Conservation (phyloP, 148 eudicot species). For the Fallopia convolvulus region DNA sequence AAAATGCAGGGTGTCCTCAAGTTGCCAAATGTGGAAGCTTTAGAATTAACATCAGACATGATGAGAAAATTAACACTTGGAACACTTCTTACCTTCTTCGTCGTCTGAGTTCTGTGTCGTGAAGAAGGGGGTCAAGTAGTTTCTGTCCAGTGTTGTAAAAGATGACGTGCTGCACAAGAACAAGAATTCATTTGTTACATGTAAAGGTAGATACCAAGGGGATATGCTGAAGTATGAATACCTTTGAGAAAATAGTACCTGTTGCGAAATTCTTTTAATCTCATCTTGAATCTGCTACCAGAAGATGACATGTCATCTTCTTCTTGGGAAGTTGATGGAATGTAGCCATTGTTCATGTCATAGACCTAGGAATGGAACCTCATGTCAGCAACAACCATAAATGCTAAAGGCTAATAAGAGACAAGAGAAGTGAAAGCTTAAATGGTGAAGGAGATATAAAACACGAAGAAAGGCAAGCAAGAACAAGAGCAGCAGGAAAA, state of each 20-base stretch:
- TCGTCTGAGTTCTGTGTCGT: slow-evolving; percentile 84
- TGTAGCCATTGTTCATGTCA: slow-evolving; percentile 57
- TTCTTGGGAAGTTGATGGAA: slow-evolving; percentile 58
- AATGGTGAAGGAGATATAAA: neutral
- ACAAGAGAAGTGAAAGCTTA: slow-evolving; percentile 12
- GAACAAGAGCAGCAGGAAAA: neutral
- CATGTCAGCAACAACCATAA: neutral
- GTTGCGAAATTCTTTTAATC: slow-evolving; percentile 77
- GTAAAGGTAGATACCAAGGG: neutral
- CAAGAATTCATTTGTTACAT: neutral
- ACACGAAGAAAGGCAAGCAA: neutral
- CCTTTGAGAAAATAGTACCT: slow-evolving; percentile 35
- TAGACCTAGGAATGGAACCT: slow-evolving; percentile 35
- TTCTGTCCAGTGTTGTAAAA: slow-evolving; percentile 78
- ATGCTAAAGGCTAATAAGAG: neutral
- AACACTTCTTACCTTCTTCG: slow-evolving; percentile 41
- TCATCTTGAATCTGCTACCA: slow-evolving; percentile 76
- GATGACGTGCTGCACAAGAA: slow-evolving; percentile 66
- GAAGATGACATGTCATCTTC: slow-evolving; percentile 61
- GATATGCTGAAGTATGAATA: neutral
- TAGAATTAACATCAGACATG: neutral
- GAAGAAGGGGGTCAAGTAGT: slow-evolving; percentile 94
- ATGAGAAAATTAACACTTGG: neutral
- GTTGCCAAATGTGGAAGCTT: neutral
- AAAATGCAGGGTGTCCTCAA: neutral